Evolutionary conservation across 1,139 yeast species (phyloP), one percentile per base, ranked within the genome.

Genomic region (Taphrina wiesneri): DNA sequence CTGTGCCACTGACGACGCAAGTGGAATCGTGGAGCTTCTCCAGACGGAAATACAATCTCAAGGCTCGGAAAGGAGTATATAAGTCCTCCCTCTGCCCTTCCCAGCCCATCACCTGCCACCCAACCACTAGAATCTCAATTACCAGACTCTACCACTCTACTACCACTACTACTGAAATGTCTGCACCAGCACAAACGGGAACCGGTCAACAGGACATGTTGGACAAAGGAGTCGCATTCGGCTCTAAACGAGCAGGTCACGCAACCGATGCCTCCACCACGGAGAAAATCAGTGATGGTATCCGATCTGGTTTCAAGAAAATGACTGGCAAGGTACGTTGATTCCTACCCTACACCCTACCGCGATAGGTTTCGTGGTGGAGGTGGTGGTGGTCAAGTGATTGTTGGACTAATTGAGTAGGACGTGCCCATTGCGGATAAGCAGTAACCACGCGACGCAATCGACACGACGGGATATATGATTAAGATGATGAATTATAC

Each of bases 221-320:
- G 25, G 65, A 62, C 54, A 62, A 62, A 47, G 65, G 65, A 32
- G 56, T 28, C 36, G 46, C 26, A 15, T 45, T 25, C 36, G 59
- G 52, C 34, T 26, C 56, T n/a, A 34, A 56, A 39, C 30, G 43
- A 15, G 47, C 66, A 17, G 66, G 66, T n/a, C 66, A 63, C 28
- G n/a, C 49, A 15, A 63, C 66, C 32, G 26, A 63, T 52, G 63
- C 63, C 30, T 34, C 47, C 11, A 63, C 66, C 51, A 63, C 66
- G 4, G 66, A 63, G 66, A 63, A 63, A 43, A 63, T 63, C 56
- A 34, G 51, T 21, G 66, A 63, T 36, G 66, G 66, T 11, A 63
- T 63, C 17, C 62, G 66, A 25, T 39, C 57, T 11, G 66, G 63
- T 13, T 63, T 63, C 66, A 63, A 63, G 57, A 63, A 63, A 63